These are phyloP conservation scores for Mycena pura DNA, from an alignment of 768 basidiomycete genomes.

Conservation along the genomic window DNA sequence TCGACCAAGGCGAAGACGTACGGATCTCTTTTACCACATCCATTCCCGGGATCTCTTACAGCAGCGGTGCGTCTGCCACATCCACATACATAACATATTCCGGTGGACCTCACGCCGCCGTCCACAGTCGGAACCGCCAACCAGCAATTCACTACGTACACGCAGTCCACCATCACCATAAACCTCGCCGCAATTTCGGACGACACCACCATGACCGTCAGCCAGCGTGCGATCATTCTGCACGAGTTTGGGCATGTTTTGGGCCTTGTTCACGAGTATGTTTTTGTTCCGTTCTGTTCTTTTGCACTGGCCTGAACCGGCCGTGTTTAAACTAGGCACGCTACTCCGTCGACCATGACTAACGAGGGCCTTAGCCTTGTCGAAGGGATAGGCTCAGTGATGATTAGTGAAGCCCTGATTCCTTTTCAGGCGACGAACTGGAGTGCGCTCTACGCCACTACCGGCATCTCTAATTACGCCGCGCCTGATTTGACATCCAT, in stretches of 20 bases:
- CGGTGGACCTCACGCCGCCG: too few species aligned
- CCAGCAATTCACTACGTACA: too few species aligned
- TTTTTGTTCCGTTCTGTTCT: neutral
- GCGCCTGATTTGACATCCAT: neutral
- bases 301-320: neutral
- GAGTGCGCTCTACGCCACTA: neutral
- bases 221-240: slow-evolving; percentile 18
- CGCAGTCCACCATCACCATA: too few species aligned
- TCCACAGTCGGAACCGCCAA: too few species aligned
- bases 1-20: too few species aligned
- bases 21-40: too few species aligned
- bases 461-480: slow-evolving; percentile 6
- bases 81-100: too few species aligned
- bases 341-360: neutral
- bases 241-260: slow-evolving; percentile 27
- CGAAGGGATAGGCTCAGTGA: neutral
- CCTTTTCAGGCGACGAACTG: too few species aligned
- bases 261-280: slow-evolving; percentile 23
- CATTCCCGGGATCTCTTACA: too few species aligned
- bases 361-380: neutral
- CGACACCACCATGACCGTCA: neutral
- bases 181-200: too few species aligned
- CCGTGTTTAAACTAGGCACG: neutral
- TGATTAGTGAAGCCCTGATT: neutral
- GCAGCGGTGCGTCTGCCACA: too few species aligned